Evolutionary conservation across 352 stramenopile genomes (phyloP).

Genomic region (Globisporangium cystogenes): DNA sequence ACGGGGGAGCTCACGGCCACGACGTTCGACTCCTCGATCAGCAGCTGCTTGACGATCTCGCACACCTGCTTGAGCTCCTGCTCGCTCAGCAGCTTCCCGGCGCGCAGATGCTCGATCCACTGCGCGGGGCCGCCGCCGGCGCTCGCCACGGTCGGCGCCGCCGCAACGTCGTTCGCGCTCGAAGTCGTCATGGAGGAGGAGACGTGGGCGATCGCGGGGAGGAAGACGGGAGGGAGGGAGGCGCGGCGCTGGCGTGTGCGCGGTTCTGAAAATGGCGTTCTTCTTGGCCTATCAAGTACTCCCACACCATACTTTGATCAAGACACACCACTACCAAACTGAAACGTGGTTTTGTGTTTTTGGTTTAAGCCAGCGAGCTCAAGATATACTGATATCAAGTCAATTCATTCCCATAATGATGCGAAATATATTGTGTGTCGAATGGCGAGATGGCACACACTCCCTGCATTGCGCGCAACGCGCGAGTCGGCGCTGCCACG

Average conservation of each 20-base stretch:
- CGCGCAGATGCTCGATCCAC: conserved; percentile 81
- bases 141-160: conserved; percentile 32
- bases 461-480: no score
- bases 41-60: conserved; percentile 88
- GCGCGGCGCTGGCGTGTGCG: neutral
- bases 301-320: no score
- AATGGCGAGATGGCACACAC: no score
- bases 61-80: conserved; percentile 87
- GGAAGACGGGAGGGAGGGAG: neutral
- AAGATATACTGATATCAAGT: no score
- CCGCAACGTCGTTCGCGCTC: conserved; percentile 53
- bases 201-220: no score
- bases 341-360: no score
- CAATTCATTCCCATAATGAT: no score
- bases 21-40: conserved; percentile 91
- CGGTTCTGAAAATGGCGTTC: conserved; percentile 1
- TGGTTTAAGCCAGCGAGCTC: no score
- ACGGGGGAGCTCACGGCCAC: conserved; percentile 87
- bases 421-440: no score
- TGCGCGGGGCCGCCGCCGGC: conserved; percentile 66
- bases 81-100: conserved; percentile 79
- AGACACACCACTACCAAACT: no score
- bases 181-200: conserved; percentile 27
- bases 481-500: no score
- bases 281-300: no score